A percentile compares a stretch with the other conserved stretches of the same genome.
These are phyloP conservation scores for Hyphopichia wangnamkhiaoensis DNA, from an alignment of 1,139 yeast species.

Conservation along the genomic window DNA sequence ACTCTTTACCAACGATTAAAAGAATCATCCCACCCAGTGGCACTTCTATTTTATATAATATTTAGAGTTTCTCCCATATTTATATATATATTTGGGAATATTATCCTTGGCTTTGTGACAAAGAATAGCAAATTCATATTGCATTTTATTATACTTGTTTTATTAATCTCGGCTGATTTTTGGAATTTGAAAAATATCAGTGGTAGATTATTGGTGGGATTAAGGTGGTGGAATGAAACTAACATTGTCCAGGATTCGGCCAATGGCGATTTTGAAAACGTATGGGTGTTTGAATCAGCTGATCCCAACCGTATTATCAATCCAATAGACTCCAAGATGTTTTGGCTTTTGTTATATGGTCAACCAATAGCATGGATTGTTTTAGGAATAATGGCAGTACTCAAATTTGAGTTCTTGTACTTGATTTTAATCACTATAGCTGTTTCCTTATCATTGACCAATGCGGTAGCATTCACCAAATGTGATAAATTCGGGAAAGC, in stretches of 20 bases:
- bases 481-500: slow-evolving; percentile 91
- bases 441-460: slow-evolving; percentile 69
- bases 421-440: slow-evolving; percentile 67
- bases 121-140: slow-evolving; percentile 61
- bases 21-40: slow-evolving; percentile 82
- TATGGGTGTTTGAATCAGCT: slow-evolving; percentile 89
- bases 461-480: slow-evolving; percentile 85
- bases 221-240: slow-evolving; percentile 92
- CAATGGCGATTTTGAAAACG: slow-evolving; percentile 60
- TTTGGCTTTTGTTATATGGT: slow-evolving; percentile 78
- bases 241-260: slow-evolving; percentile 39
- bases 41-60: slow-evolving; percentile 60
- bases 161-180: slow-evolving; percentile 83
- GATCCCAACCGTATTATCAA: slow-evolving; percentile 81
- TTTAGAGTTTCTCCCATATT: slow-evolving; percentile 66
- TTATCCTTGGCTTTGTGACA: slow-evolving; percentile 50
- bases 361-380: slow-evolving; percentile 77
- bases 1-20: slow-evolving; percentile 28
- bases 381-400: slow-evolving; percentile 71
- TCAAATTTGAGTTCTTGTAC: slow-evolving; percentile 78
- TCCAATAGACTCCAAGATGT: slow-evolving; percentile 86
- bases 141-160: slow-evolving; percentile 73
- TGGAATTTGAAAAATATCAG: slow-evolving; percentile 92
- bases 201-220: slow-evolving; percentile 86
- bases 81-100: slow-evolving; percentile 68